Evolutionary conservation across 495 filamentous ascomycete genomes (phyloP), one percentile per base, ranked within the genome.

Genomic region (Penicillium longicatenatum): DNA sequence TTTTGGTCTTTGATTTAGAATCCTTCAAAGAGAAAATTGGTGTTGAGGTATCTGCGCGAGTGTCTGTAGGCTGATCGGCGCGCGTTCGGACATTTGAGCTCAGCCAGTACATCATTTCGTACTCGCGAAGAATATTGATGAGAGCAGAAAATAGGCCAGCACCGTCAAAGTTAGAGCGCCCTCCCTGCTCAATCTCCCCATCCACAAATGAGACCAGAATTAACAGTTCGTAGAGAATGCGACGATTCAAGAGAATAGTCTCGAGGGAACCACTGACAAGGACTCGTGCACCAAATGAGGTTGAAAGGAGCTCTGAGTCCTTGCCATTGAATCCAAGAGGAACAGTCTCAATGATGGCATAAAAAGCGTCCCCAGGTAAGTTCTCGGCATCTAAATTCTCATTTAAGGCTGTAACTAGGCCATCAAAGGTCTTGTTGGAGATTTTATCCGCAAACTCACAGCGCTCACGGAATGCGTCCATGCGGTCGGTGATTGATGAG

Each of bases 141-240:
- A 97, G 68, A 10, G 83, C 82, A 29, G 77, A 74, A 65, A 88
- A 98, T 1, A 96, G 70, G 6, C 79, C 72, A 19, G 84, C 80
- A 21, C 88, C 80, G 59, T 92, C 84, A 55, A 93, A 88, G 14
- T 76, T 79, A 2, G 85, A 82, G 14, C 84, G 80, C 26, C 88
- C 85, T 29, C 84, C 82, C 61, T 82, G 81, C 48, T 93, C 84
- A 31, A 87, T 80, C 60, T 93, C 92, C 43, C 84, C 83, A 64
- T 90, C 88, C 69, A 97, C 84, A 60, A 97, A 89, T 17, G 92
- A 79, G 11, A 94, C 79, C 5, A 97, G 75, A n/a, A 92, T 77
- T 2, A 97, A 68, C n/a, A 97, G 82, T 67, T 91, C 88, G 46
- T 91, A 85, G 16, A 95, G 83, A 16, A 93, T 77, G 44, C 71